phyloP scores from a whole-genome alignment of 305 asterid species.

The Fraxinus sp. region DNA sequence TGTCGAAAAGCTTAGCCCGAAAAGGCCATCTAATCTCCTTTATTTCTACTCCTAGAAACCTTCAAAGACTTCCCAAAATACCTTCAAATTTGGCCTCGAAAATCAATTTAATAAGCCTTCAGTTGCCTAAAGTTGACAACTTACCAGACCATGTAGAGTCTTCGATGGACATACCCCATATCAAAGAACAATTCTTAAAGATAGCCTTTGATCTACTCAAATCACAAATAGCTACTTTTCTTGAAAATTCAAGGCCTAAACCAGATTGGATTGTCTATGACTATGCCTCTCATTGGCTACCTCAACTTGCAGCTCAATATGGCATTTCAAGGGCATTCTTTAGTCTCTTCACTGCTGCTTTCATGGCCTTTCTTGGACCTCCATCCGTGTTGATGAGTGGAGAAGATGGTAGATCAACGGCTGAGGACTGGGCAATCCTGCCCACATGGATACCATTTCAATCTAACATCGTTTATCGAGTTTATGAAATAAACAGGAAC shows the following conservation, averaged over 20 bases:
- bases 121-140: conserved; percentile 49
- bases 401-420: conserved; percentile 33
- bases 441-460: conserved; percentile 75
- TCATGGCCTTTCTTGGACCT: conserved; percentile 63
- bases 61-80: conserved; percentile 46
- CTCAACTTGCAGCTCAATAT: conserved; percentile 39
- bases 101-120: conserved; percentile 44
- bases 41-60: conserved; percentile 78
- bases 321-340: conserved; percentile 52
- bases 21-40: conserved; percentile 67
- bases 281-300: conserved; percentile 83
- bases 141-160: conserved; percentile 72
- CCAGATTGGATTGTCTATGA: conserved; percentile 83
- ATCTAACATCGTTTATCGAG: conserved; percentile 46
- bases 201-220: conserved; percentile 68
- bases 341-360: conserved; percentile 77
- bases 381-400: conserved; percentile 41
- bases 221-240: conserved; percentile 48
- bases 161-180: conserved; percentile 79
- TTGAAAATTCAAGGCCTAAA: conserved; percentile 43
- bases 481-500: conserved; percentile 58
- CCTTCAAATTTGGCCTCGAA: conserved; percentile 48
- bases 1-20: conserved; percentile 58
- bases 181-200: conserved; percentile 64
- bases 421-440: conserved; percentile 57